A percentile compares a stretch with the other conserved stretches of the same genome.
Evolutionary conservation across 1,284 basidiomycete species (phyloP).

Genomic region (Grifola frondosa): DNA sequence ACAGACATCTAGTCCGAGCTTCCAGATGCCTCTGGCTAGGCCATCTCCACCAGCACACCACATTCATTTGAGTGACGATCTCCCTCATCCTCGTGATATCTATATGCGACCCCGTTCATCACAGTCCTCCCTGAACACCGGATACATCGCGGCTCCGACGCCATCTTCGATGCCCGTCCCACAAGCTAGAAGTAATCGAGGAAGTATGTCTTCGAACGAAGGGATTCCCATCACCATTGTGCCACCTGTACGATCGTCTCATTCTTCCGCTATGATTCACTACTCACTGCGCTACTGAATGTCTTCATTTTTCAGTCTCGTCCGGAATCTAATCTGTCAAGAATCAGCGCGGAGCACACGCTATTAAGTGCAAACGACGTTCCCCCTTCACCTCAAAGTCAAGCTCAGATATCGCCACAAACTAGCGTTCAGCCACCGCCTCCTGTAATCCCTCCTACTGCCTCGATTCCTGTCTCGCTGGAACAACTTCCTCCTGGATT

Average conservation of each 20-base stretch:
- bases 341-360: conserved; percentile 8
- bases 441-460: conserved; percentile 17
- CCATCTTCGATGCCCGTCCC: conserved; percentile 6
- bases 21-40: conserved; percentile 18
- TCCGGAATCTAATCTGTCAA: conserved; percentile 18
- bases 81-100: conserved; percentile 12
- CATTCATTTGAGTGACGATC: background rate
- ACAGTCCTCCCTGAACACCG: conserved; percentile 18
- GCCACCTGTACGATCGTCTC: conserved; percentile 11
- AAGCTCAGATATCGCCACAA: conserved; percentile 4
- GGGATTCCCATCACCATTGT: conserved; percentile 14
- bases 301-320: conserved; percentile 9
- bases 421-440: conserved; percentile 8
- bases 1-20: conserved; percentile 17
- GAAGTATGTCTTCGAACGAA: conserved; percentile 23
- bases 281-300: background rate
- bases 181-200: conserved; percentile 11
- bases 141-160: conserved; percentile 12
- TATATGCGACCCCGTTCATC: conserved; percentile 21
- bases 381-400: conserved; percentile 9
- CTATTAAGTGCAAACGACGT: conserved; percentile 20
- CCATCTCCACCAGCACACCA: conserved; percentile 1
- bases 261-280: background rate
- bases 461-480: conserved; percentile 15
- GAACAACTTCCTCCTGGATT: conserved; percentile 34